Evolutionary conservation across 176 grass and related monocot species (phyloP), one percentile per base, ranked within the genome.

Genomic region (Tuctoria greenei): DNA sequence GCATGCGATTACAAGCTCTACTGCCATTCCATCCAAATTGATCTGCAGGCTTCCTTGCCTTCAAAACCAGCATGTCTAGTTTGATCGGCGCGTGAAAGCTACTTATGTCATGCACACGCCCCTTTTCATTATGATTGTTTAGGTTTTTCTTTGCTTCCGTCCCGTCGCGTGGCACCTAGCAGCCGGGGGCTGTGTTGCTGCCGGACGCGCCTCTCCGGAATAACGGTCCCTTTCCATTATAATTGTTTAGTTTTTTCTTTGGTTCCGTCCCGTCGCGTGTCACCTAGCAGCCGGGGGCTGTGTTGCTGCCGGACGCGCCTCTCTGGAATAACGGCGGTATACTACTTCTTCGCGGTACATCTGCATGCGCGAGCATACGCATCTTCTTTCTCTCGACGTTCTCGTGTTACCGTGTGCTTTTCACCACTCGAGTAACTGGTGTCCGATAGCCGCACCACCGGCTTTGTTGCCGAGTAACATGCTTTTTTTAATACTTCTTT

Each of bases 301-400:
- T 61, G 43, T 17, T 44, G 40, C 44, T 37, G 67, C 83, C 11
- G 15, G 49, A 28, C 34, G 47, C 73, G 60, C 63, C 67, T 64
- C 54, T 88, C 75, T 69, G 80, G 69, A 88, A 88, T 73, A 83
- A 46, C 64, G 81, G 75, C 57, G 11, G 61, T 49, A 41, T 39
- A 49, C 2, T 31, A 31, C 72, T 88, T 59, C 73, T 51, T 60
- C 31, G 27, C 40, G 66, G 52, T 69, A 83, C 28, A 13, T 39
- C 52, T 63, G n/a, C 55, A 58, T 58, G 55, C 55, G 55, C 25
- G 11, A 36, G 11, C 55, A 6, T 13, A 10, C 2, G 61, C 28
- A 31, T 31, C 31, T 31, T 31, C n/a, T n/a, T n/a, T n/a, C n/a
- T n/a, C n/a, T n/a, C n/a, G n/a, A 54, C 24, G 4, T 49, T 8